phyloP scores from a whole-genome alignment of 768 basidiomycete species.

The Suillus hirtellus region DNA sequence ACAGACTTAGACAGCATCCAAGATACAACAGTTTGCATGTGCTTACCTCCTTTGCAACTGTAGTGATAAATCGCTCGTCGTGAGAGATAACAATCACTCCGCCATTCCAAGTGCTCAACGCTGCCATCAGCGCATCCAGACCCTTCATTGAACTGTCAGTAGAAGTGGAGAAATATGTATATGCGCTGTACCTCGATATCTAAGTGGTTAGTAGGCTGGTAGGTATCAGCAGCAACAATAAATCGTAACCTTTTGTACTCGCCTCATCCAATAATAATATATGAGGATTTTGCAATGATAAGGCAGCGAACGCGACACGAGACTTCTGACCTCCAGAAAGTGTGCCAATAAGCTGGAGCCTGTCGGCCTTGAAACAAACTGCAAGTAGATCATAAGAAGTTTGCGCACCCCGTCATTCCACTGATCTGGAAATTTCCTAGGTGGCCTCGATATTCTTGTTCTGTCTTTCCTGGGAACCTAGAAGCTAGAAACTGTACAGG shows the following conservation, averaged over 20 bases:
- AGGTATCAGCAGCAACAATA: constrained; percentile 13
- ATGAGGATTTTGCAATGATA: constrained; percentile 88
- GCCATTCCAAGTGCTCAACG: constrained; percentile 79
- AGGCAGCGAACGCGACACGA: constrained; percentile 87
- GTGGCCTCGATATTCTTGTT: constrained; percentile 95
- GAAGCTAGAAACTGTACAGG: constrained; percentile 92
- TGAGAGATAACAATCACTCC: constrained; percentile 93
- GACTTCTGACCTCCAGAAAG: constrained; percentile 95
- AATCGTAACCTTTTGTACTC: constrained; percentile 21
- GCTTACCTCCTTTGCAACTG: constrained; percentile 76
- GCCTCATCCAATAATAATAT: constrained; percentile 94
- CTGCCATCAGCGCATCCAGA: constrained; percentile 92
- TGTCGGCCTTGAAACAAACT: constrained; percentile 24
- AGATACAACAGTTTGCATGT: background rate
- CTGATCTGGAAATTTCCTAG: constrained; percentile 97
- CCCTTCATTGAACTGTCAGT: constrained; percentile 51
- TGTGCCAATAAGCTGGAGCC: constrained; percentile 87
- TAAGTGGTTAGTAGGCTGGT: constrained; percentile 88
- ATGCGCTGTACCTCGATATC: constrained; percentile 74
- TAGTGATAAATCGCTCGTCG: constrained; percentile 94
- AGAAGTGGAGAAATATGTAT: constrained; percentile 7
- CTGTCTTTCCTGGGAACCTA: constrained; percentile 90
- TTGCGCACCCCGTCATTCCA: constrained; percentile 81
- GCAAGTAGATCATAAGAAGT: constrained; percentile 5
- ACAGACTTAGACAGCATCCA: constrained; percentile 14